Conservation (phyloP, 805 yeast genomes). For the Metschnikowia borealis region DNA sequence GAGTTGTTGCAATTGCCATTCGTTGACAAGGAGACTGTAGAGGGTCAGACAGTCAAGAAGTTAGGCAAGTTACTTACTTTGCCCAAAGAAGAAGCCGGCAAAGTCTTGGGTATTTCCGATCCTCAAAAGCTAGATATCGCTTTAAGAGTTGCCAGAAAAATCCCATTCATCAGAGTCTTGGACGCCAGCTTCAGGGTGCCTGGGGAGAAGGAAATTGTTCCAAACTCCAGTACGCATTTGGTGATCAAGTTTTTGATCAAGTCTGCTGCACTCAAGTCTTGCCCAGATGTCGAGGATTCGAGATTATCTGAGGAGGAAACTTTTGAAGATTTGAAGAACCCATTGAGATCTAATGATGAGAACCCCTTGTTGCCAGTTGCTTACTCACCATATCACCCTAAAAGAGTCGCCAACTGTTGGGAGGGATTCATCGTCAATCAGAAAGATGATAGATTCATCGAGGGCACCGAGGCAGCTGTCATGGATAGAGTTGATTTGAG, state of each 20-base stretch:
- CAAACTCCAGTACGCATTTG: slow-evolving; percentile 64
- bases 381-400: slow-evolving; percentile 76
- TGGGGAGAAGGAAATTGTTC: slow-evolving; percentile 73
- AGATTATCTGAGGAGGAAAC: slow-evolving; percentile 54
- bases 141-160: slow-evolving; percentile 52
- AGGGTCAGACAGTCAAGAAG: slow-evolving; percentile 47
- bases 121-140: slow-evolving; percentile 44
- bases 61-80: slow-evolving; percentile 66
- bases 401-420: slow-evolving; percentile 49
- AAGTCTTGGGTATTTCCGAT: slow-evolving; percentile 53
- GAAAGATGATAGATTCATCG: slow-evolving; percentile 76
- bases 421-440: slow-evolving; percentile 65
- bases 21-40: slow-evolving; percentile 48
- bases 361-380: slow-evolving; percentile 70
- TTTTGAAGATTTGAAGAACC: slow-evolving; percentile 66
- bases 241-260: slow-evolving; percentile 70
- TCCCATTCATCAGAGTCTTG: slow-evolving; percentile 67
- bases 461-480: slow-evolving; percentile 49
- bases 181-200: slow-evolving; percentile 78
- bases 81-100: slow-evolving; percentile 50
- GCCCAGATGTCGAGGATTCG: slow-evolving; percentile 41
- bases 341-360: slow-evolving; percentile 57
- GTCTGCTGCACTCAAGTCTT: slow-evolving; percentile 65
- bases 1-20: slow-evolving; percentile 81
- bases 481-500: slow-evolving; percentile 50